Conservation (phyloP, 2,329 filamentous ascomycete genomes). For the Fusarium luffae region DNA sequence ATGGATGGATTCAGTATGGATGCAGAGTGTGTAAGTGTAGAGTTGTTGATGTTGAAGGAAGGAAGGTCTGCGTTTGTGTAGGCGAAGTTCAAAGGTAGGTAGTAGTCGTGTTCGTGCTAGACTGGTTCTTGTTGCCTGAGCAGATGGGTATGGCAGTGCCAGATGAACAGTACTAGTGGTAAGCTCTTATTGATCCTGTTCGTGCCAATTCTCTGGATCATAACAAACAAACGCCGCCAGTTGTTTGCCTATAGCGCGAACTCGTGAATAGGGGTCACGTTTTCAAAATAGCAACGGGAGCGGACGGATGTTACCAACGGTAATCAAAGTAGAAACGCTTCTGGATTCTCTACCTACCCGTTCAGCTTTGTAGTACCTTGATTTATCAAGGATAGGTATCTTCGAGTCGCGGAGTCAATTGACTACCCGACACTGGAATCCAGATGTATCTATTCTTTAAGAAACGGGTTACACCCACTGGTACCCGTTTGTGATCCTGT, state of each 20-base stretch:
- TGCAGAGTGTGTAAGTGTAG: background rate
- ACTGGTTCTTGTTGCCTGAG: background rate
- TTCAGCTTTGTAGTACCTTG: too few relatives aligned
- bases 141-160: background rate
- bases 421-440: too few relatives aligned
- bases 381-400: background rate
- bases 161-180: background rate
- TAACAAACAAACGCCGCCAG: background rate
- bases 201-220: background rate
- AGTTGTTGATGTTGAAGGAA: background rate
- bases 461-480: too few relatives aligned
- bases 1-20: background rate
- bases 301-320: background rate
- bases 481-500: background rate
- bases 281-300: background rate
- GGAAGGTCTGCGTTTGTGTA: background rate
- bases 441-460: too few relatives aligned
- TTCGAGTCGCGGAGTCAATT: too few relatives aligned
- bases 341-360: background rate
- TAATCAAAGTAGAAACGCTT: background rate
- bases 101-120: background rate
- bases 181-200: background rate
- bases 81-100: background rate
- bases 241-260: background rate
- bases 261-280: accelerated